Evolutionary conservation across 805 yeast species (phyloP), one percentile per base, ranked within the genome.

Genomic region (Starmerella powellii): DNA sequence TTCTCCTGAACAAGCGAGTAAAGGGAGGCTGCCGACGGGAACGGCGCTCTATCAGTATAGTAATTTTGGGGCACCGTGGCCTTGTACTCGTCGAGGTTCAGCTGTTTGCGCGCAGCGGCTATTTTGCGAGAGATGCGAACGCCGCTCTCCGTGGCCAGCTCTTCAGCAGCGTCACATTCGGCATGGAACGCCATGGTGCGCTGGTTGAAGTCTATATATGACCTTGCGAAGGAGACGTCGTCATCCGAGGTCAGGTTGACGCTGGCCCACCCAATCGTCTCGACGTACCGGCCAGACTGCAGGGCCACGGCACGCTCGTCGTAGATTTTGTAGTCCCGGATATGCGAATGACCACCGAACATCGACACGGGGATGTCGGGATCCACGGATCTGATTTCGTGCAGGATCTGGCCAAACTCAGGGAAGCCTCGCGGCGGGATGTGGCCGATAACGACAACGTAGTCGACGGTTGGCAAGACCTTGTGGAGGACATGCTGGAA

Each of bases 321-420:
- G 45, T 75, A 66, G 3, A 73, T 63, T 6, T 71, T 69, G 59
- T 80, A 86, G 61, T 87, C 96, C 49, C 96, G 68, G 18, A 87
- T 75, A 57, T 87, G 96, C 29, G 94, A 79, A 63, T 87, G 96
- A 1, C 95, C 96, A 2, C 95, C 96, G 62, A 87, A 81, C 58
- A 82, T 81, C 56, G 83, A 91, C 39, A 87, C 81, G 1, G 75
- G 65, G 0, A 71, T 68, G 29, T 67, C 57, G 8, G 87, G 83
- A 56, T 74, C 80, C 28, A 59, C 64, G n/a, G 55, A 45, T 44
- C 96, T 70, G 18, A 87, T 58, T 5, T 55, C 56, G 1, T 51
- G 34, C 48, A 76, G 78, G 28, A 78, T 58, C 3, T 60, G 43
- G 40, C 58, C 57, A 48, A 74, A 57, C 54, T 79, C 85, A 6